These are phyloP conservation scores for Cercophora newfieldiana DNA, from an alignment of 495 filamentous ascomycete species.

Conservation along the genomic window DNA sequence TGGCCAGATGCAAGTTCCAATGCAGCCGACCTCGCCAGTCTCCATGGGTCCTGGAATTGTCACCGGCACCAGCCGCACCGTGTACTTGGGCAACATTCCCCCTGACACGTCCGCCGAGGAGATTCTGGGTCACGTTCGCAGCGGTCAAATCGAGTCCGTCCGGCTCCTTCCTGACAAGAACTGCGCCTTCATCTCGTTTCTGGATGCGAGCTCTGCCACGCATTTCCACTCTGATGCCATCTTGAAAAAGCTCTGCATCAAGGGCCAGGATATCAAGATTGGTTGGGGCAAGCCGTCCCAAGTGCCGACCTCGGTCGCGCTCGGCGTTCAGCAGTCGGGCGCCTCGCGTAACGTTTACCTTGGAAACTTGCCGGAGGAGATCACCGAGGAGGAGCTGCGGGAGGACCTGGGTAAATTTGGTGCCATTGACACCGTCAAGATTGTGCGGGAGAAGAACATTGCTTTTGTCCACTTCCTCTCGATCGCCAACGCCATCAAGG, in stretches of 20 bases:
- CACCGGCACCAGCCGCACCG: slow-evolving; percentile 90
- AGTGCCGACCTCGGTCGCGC: slow-evolving; percentile 92
- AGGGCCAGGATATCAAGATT: slow-evolving; percentile 98
- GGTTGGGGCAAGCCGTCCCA: slow-evolving; percentile 99
- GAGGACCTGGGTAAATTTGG: slow-evolving; percentile 97
- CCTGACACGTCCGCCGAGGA: slow-evolving; percentile 98
- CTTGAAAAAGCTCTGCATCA: slow-evolving; percentile 96
- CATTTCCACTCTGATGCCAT: slow-evolving; percentile 99
- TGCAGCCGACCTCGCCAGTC: slow-evolving; percentile 64
- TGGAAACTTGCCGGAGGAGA: slow-evolving; percentile 87
- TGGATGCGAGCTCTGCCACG: slow-evolving; percentile 93
- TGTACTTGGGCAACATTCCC: slow-evolving; percentile 97
- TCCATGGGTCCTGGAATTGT: slow-evolving; percentile 73
- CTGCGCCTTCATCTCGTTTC: slow-evolving; percentile 98
- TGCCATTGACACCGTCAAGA: slow-evolving; percentile 94
- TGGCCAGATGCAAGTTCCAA: slow-evolving; percentile 50
- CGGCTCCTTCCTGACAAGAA: slow-evolving; percentile 97
- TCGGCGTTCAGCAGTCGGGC: slow-evolving; percentile 95
- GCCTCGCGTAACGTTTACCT: slow-evolving; percentile 98
- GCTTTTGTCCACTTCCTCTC: slow-evolving; percentile 98
- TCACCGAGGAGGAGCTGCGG: slow-evolving; percentile 85
- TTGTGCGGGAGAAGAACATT: slow-evolving; percentile 97
- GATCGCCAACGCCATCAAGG: slow-evolving; percentile 97
- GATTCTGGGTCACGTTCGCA: slow-evolving; percentile 93
- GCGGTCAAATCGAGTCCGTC: slow-evolving; percentile 97